A percentile compares a stretch with the other conserved stretches of the same genome.
These are phyloP conservation scores for Stemphylium vesicarium DNA, from an alignment of 2,329 filamentous ascomycete genomes.

Conservation along the genomic window DNA sequence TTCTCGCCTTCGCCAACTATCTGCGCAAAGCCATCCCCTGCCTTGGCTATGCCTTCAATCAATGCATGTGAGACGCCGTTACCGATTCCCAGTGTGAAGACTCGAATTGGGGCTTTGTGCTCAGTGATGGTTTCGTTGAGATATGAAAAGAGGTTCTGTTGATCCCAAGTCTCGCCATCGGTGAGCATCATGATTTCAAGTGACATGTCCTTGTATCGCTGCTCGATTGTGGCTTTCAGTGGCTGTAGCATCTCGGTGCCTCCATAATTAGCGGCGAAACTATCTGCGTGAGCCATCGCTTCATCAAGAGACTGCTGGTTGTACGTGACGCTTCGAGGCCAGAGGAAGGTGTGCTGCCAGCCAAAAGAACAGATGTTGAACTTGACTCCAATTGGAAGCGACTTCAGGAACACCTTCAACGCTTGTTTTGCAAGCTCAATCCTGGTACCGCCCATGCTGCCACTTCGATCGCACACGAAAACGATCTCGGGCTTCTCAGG, in stretches of 20 bases:
- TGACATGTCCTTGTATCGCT: constrained; percentile 54
- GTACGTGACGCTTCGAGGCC: constrained; percentile 56
- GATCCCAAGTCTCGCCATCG: constrained; percentile 62
- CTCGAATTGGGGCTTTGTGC: constrained; percentile 55
- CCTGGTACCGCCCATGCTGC: constrained; percentile 63
- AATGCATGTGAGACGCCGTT: constrained; percentile 61
- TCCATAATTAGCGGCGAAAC: constrained; percentile 57
- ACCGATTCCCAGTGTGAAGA: constrained; percentile 66
- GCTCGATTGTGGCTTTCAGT: constrained; percentile 55
- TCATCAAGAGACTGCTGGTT: constrained; percentile 53
- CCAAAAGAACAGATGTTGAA: constrained; percentile 78
- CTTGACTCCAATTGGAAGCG: constrained; percentile 66
- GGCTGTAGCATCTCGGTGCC: constrained; percentile 62
- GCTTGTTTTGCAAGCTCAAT: constrained; percentile 63
- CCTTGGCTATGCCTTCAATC: constrained; percentile 64
- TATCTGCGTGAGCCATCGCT: constrained; percentile 53
- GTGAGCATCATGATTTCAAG: constrained; percentile 64
- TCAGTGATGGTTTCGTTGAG: constrained; percentile 54
- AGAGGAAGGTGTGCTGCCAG: constrained; percentile 54
- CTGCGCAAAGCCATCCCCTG: constrained; percentile 66
- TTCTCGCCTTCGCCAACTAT: constrained; percentile 67
- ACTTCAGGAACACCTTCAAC: constrained; percentile 69
- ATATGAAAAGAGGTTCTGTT: constrained; percentile 56
- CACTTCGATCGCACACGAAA: constrained; percentile 75
- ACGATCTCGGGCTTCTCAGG: constrained; percentile 67